Base-by-base conservation (phyloP, 2,329 filamentous ascomycete species). In the Huntiella moniliformis region DNA sequence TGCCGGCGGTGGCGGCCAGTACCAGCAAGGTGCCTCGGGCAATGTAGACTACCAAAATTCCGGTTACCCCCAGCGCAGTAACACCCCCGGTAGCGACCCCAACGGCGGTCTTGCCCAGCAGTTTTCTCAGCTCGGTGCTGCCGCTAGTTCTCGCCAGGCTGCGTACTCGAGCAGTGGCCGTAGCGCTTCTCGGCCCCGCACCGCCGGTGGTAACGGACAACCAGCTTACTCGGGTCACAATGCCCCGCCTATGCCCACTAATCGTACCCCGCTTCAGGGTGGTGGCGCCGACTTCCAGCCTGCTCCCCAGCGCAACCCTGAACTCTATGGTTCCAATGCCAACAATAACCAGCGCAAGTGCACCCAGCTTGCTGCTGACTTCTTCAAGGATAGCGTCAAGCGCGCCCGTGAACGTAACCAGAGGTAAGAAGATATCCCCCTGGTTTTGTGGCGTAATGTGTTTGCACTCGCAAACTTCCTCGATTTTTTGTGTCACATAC, bases 351-450 rank as follows among this genome's bases (percentile, higher is more conserved):
- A 79, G 63, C 79, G 78, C 63, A 78, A 77, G 57, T 79, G 76
- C 59, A 73, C 72, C 11, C 73, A 77, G 56, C 60, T 79, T 57
- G 82, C 92, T 35, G 77, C 81, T 47, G 86, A 91, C 55, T 96
- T 96, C 68, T 98, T 96, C 75, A 92, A 93, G 64, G 88, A 98
- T 63, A 96, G 88, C 60, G 92, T 98, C 47, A 88, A 94, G 68
- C 77, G 91, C 55, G 91, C 91, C 44, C 76, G 88, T 54, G 91
- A 96, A 65, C 79, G 91, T 49, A 98, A 98, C 61, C 79, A 92
- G 62, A 82, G 87, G 87, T 93, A 65, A 5, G 39, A n/a, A 13
- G 10, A 11, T 16, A 6, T 11, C 18, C 2, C 15, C 15, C 16
- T 37, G 16, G 15, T 2, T 11, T 16, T 15, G 15, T 16, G 15